Percentiles rank a stretch among this genome's conserved stretches.
phyloP scores from a whole-genome alignment of 805 yeast species.

The Wickerhamiella vanderwaltii region DNA sequence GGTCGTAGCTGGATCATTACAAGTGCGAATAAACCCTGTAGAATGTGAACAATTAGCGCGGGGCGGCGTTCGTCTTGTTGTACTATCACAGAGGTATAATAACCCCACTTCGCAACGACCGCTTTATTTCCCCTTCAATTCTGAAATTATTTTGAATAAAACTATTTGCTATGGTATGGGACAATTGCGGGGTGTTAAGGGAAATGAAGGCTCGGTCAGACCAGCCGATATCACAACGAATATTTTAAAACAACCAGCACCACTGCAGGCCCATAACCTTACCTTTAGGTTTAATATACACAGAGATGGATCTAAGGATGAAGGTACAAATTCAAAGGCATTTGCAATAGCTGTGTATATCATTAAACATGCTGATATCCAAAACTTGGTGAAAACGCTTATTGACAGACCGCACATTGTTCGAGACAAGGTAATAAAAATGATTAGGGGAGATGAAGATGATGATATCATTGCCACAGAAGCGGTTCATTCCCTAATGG shows the following conservation, averaged over 20 bases:
- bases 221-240: constrained; percentile 67
- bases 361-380: constrained; percentile 38
- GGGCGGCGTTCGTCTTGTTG: constrained; percentile 32
- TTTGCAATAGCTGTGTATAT: constrained; percentile 43
- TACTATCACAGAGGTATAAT: constrained; percentile 37
- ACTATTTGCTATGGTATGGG: constrained; percentile 18
- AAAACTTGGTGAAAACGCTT: constrained; percentile 33
- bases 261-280: not conserved
- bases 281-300: constrained; percentile 1
- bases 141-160: constrained; percentile 54
- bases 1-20: too few relatives aligned
- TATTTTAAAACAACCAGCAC: constrained; percentile 19
- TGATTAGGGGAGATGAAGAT: constrained; percentile 35
- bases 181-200: constrained; percentile 52
- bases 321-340: constrained; percentile 31
- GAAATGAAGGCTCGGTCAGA: constrained; percentile 60
- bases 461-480: constrained; percentile 62
- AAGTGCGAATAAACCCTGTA: too few relatives aligned
- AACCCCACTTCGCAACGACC: constrained; percentile 15
- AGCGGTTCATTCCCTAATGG: constrained; percentile 53
- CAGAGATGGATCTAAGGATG: constrained; percentile 34
- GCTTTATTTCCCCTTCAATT: constrained; percentile 58
- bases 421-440: constrained; percentile 35
- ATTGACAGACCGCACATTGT: constrained; percentile 38
- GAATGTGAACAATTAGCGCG: too few relatives aligned